These are phyloP conservation scores for Cyclotella kingstonii DNA, from an alignment of 108 stramenopile genomes.

Conservation along the genomic window DNA sequence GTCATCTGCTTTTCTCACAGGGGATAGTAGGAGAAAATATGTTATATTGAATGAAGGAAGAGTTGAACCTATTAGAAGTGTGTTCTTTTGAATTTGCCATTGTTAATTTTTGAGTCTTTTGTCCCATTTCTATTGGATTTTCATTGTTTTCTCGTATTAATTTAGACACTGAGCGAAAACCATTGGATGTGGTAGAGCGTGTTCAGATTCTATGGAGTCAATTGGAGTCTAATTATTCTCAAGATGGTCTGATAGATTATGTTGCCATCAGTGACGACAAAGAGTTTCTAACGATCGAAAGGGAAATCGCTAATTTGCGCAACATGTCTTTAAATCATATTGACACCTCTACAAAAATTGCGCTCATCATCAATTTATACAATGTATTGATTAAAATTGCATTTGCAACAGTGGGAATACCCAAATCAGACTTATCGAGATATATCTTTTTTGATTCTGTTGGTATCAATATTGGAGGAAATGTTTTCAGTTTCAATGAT, in stretches of 20 bases:
- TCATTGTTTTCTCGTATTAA: background rate
- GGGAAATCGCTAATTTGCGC: background rate
- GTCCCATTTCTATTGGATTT: too few relatives aligned
- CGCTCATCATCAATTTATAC: conserved; percentile 66
- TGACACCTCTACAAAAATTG: conserved; percentile 15
- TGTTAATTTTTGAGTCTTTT: too few relatives aligned
- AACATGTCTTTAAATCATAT: conserved; percentile 1
- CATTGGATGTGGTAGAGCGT: background rate
- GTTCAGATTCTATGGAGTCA: background rate
- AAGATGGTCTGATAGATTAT: conserved; percentile 3
- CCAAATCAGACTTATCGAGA: conserved; percentile 14
- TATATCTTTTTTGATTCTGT: conserved; percentile 39
- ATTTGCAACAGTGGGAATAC: conserved; percentile 50
- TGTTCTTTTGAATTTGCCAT: background rate
- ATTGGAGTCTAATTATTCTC: conserved; percentile 2
- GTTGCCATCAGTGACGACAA: background rate
- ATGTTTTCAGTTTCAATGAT: conserved; percentile 48
- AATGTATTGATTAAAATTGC: conserved; percentile 65
- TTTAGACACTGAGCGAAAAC: background rate
- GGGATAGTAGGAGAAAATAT: background rate
- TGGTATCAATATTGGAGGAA: conserved; percentile 40
- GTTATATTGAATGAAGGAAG: background rate
- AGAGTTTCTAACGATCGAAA: background rate
- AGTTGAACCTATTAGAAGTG: background rate
- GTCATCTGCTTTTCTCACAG: background rate